Evolutionary conservation across 805 yeast species (phyloP), one percentile per base, ranked within the genome.

Genomic region (Wickerhamiella australiensis): DNA sequence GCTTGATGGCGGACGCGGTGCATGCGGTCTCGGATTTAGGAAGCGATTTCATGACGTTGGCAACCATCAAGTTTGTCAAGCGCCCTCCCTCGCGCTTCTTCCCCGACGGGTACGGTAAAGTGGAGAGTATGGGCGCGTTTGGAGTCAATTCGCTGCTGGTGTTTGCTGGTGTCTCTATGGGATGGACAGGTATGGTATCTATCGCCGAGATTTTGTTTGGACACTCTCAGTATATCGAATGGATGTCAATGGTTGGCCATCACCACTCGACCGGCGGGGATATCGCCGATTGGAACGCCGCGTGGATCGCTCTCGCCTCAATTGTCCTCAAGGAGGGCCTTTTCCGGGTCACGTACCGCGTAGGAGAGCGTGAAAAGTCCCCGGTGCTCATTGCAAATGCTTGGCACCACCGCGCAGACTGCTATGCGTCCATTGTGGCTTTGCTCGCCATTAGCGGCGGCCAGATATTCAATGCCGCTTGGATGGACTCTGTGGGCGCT

Each of bases 321-420:
- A 85, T 92, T 52, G 76, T 73, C 3, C 75, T 87, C 37, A 92
- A 92, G 62, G 98, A 92, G 65, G 77, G 94, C 76, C 77, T 92
- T 38, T 92, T 78, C 66, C 78, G 78, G 52, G 83, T 85, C 11
- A 92, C 98, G 0, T 74, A 80, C 66, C 77, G 78, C 53, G 78
- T 92, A 20, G 98, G 96, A 1, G 70, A 72, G 45, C 70, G 75
- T 53, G 75, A 85, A 25, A 83, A 85, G 61, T 86, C 96, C 0
- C 85, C 86, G 54, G 97, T 92, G 3, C 72, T 92, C 44, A 79
- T 85, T 46, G 98, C 98, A 3, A 92, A 92, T 61, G 98, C 98
- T 2, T 92, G 98, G 97, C 98, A 92, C 64, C 98, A 92, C 62
- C 74, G 98, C 54, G 92, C 90, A 9, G 98, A 92, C 62, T 82